Percentiles rank a stretch among this genome's conserved stretches.
These are phyloP conservation scores for Limonium bicolor DNA, from an alignment of 148 eudicot species.

Conservation along the genomic window DNA sequence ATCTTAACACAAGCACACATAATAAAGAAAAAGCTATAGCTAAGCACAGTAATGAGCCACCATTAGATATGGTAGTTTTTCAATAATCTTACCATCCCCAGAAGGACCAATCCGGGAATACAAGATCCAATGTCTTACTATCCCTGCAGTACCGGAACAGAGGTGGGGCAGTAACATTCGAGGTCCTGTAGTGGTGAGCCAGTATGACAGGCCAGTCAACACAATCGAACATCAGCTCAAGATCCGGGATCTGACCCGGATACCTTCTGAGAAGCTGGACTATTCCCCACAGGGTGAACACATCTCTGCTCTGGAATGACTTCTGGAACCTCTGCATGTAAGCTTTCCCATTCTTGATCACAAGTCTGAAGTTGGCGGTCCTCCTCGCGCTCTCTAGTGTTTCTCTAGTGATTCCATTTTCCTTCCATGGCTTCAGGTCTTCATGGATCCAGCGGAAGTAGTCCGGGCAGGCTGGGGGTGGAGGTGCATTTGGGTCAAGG, in stretches of 20 bases:
- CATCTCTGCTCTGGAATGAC: slow-evolving; percentile 49
- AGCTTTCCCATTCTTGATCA: slow-evolving; percentile 45
- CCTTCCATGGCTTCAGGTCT: slow-evolving; percentile 63
- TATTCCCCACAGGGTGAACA: slow-evolving; percentile 64
- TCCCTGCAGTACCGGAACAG: slow-evolving; percentile 70
- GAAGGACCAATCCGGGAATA: slow-evolving; percentile 90
- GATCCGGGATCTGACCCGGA: slow-evolving; percentile 73
- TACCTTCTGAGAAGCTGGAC: slow-evolving; percentile 57
- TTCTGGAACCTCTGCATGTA: slow-evolving; percentile 35
- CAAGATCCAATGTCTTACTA: slow-evolving; percentile 46
- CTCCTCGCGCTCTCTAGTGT: slow-evolving; percentile 36
- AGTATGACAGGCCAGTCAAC: slow-evolving; percentile 53
- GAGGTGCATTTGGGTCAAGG: slow-evolving; percentile 16
- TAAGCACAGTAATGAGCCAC: neutral
- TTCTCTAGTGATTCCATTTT: slow-evolving; percentile 48
- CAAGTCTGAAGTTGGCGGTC: slow-evolving; percentile 43
- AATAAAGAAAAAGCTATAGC: neutral
- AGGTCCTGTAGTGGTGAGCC: slow-evolving; percentile 6
- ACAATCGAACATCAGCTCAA: slow-evolving; percentile 81
- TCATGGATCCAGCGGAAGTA: slow-evolving; percentile 81
- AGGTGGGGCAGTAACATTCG: slow-evolving; percentile 34
- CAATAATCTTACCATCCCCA: slow-evolving; percentile 70
- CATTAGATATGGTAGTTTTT: neutral
- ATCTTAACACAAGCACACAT: neutral
- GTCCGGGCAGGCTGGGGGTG: slow-evolving; percentile 46